Evolutionary conservation across 208 protist genomes (phyloP), one percentile per base, ranked within the genome.

Genomic region (Leishmania mexicana): DNA sequence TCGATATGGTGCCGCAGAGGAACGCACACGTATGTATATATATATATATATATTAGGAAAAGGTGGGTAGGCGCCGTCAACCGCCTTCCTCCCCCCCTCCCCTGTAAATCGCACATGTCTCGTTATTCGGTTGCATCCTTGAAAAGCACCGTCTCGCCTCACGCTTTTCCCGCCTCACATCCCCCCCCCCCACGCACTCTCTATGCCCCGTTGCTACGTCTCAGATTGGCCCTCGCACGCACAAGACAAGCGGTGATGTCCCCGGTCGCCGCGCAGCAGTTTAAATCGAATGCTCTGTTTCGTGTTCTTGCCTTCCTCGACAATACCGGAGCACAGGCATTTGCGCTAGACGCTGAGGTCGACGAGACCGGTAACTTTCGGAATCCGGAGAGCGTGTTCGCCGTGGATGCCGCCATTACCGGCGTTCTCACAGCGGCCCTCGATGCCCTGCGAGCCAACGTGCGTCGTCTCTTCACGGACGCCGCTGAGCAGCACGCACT

Each of bases 251-350:
- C 68, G 45, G 42, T 62, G 17, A 84, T 82, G 70, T 75, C 28
- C 64, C 19, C 76, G 31, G 53, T 42, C 38, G 77, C 83, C 53
- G 86, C 80, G 3, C 75, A 70, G n/a, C 65, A 72, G 64, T 96
- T 89, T 88, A 81, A 85, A n/a, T 45, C 71, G 0, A 93, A 96
- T 71, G 81, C 91, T 1, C 81, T 97, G 3, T 96, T 96, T 83
- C 93, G 94, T 31, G 64, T 96, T 8, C 85, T 97, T 7, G 94
- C 90, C 0, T 96, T 97, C 65, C 86, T 97, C 8, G 94, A 97
- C 85, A 92, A 90, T 84, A 90, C 89, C n/a, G 92, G 91, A 28
- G 67, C 89, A 10, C 94, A 97, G 78, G 40, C 81, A 0, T 96
- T 97, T 77, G 85, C 87, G 19, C 74, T 95, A 13, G 57, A 60